These are phyloP conservation scores for Cadophora malorum DNA, from an alignment of 2,329 filamentous ascomycete genomes.

Conservation along the genomic window DNA sequence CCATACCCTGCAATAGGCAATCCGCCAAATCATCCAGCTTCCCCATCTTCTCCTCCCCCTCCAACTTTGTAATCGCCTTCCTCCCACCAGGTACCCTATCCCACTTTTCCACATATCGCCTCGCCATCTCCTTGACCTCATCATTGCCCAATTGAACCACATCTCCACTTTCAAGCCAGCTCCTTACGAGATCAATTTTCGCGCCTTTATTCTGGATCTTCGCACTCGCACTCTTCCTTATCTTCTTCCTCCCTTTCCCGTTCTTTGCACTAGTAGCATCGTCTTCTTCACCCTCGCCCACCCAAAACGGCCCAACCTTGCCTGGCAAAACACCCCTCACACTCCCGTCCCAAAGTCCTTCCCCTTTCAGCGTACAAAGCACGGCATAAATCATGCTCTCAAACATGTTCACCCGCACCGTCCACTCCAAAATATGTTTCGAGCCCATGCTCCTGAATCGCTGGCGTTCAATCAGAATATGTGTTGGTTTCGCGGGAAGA, in stretches of 20 bases:
- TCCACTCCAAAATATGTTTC: conserved; percentile 79
- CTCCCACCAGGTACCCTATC: conserved; percentile 36
- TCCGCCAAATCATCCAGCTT: conserved; percentile 87
- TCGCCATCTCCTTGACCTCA: conserved; percentile 47
- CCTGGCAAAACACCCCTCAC: conserved; percentile 60
- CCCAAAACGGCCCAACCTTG: conserved; percentile 63
- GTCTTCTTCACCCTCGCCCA: conserved; percentile 44
- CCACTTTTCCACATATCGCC: conserved; percentile 47
- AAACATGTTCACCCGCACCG: conserved; percentile 79
- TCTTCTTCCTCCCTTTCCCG: conserved; percentile 42
- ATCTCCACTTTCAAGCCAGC: conserved; percentile 54
- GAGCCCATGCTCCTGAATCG: conserved; percentile 68
- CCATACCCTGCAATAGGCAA: conserved; percentile 77
- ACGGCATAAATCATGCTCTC: conserved; percentile 82
- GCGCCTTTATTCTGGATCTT: conserved; percentile 57
- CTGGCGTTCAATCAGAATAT: conserved; percentile 72
- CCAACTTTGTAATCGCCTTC: conserved; percentile 42
- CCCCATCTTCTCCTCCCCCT: conserved; percentile 43
- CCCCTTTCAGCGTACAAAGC: conserved; percentile 60
- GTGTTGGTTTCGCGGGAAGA: conserved; percentile 62
- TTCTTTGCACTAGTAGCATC: conserved; percentile 30
- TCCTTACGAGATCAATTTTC: conserved; percentile 68
- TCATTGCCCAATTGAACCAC: conserved; percentile 44
- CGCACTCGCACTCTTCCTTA: conserved; percentile 49
- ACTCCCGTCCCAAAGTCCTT: conserved; percentile 51